Evolutionary conservation across 1,139 yeast species (phyloP).

Genomic region (Lodderomyces elongisporus): DNA sequence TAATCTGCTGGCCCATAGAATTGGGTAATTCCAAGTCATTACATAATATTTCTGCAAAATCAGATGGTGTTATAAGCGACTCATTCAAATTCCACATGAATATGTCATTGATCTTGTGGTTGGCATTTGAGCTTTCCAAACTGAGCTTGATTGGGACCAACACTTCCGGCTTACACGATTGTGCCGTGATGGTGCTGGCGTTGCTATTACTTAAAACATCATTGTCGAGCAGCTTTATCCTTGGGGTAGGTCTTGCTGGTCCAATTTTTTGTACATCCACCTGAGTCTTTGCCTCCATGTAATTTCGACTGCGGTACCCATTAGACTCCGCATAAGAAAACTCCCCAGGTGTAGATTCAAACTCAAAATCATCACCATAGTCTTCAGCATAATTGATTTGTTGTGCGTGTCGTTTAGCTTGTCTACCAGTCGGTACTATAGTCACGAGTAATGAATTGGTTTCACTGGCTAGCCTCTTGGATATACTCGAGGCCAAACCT

Average conservation of each 20-base stretch:
- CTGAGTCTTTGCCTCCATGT: constrained; percentile 19
- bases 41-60: constrained; percentile 75
- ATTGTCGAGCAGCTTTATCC: constrained; percentile 22
- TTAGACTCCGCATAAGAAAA: neutral
- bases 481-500: constrained; percentile 67
- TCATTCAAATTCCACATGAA: constrained; percentile 91
- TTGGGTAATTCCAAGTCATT: constrained; percentile 77
- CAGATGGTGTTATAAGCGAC: constrained; percentile 71
- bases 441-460: constrained; percentile 53
- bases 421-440: constrained; percentile 70
- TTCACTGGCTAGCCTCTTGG: constrained; percentile 29
- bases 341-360: constrained; percentile 46
- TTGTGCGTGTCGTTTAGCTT: constrained; percentile 69
- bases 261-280: constrained; percentile 29
- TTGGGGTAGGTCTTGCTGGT: constrained; percentile 32
- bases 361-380: constrained; percentile 57
- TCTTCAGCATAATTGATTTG: constrained; percentile 85
- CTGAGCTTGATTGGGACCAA: constrained; percentile 78
- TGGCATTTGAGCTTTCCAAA: constrained; percentile 62
- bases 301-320: constrained; percentile 5
- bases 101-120: constrained; percentile 63
- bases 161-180: constrained; percentile 31
- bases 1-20: constrained; percentile 58
- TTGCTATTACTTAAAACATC: constrained; percentile 16
- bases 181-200: constrained; percentile 25